These are phyloP conservation scores for Anaeromyces robustus DNA, from an alignment of 192 early-diverging fungal species.

Conservation along the genomic window DNA sequence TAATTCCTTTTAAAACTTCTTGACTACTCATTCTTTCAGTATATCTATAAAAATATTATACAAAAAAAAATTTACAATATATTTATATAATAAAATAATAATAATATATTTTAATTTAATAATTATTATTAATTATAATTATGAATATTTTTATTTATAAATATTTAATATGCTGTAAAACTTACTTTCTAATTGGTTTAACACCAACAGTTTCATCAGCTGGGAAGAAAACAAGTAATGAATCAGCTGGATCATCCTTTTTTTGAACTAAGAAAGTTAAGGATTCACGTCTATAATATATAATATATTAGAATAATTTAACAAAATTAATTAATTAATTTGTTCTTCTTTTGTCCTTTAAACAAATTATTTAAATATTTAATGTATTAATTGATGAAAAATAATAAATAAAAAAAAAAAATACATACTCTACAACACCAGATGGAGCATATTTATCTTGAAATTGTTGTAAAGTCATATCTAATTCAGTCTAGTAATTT, in stretches of 20 bases:
- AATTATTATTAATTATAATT: background rate
- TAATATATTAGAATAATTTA: too few species aligned
- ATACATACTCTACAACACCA: slow-evolving; percentile 61
- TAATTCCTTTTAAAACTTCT: slow-evolving; percentile 63
- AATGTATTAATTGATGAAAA: too few species aligned
- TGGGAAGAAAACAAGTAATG: slow-evolving; percentile 84
- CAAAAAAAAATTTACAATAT: background rate
- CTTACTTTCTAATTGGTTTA: slow-evolving; percentile 72
- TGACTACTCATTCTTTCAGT: slow-evolving; percentile 71
- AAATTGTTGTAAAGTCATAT: slow-evolving; percentile 70
- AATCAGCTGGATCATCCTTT: slow-evolving; percentile 60
- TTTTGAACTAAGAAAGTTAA: slow-evolving; percentile 78
- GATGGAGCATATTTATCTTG: slow-evolving; percentile 40
- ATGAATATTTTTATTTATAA: too few species aligned
- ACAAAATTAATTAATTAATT: too few species aligned
- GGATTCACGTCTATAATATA: slow-evolving; percentile 35
- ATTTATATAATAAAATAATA: too few species aligned
- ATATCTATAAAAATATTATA: slow-evolving; percentile 26
- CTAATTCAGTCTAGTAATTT: slow-evolving; percentile 60
- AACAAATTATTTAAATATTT: too few species aligned
- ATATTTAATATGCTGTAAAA: background rate
- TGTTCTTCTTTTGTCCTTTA: too few species aligned
- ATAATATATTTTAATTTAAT: slow-evolving; percentile 2
- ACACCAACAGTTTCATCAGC: slow-evolving; percentile 79
- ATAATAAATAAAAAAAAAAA: background rate